Conservation (phyloP, 2,329 filamentous ascomycete species). For the Aspergillus phoenicis region DNA sequence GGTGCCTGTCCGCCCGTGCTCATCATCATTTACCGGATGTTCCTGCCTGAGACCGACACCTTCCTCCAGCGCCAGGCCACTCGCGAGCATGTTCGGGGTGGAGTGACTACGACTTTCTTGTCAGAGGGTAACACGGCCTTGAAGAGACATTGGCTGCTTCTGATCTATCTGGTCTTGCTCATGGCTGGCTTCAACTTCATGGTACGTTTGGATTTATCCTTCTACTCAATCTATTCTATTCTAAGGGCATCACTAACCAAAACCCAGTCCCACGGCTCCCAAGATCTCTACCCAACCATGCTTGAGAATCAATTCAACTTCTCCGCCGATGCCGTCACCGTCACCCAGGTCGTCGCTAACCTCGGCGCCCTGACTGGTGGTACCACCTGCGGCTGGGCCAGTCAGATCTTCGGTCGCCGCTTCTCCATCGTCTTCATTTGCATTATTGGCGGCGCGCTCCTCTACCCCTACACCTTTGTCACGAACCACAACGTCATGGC, state of each 20-base stretch:
- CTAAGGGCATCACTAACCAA: neutral
- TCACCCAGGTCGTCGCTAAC: conserved; percentile 73
- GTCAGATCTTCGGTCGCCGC: conserved; percentile 69
- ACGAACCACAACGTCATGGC: conserved; percentile 67
- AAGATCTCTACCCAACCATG: conserved; percentile 66
- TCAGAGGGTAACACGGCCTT: conserved; percentile 77
- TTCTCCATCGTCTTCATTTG: conserved; percentile 68
- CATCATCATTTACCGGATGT: conserved; percentile 77
- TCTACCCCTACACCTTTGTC: conserved; percentile 82
- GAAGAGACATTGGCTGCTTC: conserved; percentile 75
- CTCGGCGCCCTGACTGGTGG: conserved; percentile 71
- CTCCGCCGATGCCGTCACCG: conserved; percentile 61
- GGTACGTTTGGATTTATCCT: conserved; percentile 40
- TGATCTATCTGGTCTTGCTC: conserved; percentile 79
- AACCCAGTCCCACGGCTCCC: conserved; percentile 66
- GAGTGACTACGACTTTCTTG: conserved; percentile 68
- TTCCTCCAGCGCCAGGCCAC: conserved; percentile 68
- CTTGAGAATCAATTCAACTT: conserved; percentile 61
- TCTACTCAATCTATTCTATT: too few species aligned
- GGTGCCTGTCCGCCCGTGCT: conserved; percentile 77
- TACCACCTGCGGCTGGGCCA: conserved; percentile 66
- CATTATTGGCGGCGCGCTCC: conserved; percentile 69
- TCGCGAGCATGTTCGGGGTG: conserved; percentile 59
- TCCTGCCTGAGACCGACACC: conserved; percentile 75
- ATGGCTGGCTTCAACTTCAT: conserved; percentile 95